phyloP scores from a whole-genome alignment of 2,329 filamentous ascomycete genomes.

The Aspergillus sp. region DNA sequence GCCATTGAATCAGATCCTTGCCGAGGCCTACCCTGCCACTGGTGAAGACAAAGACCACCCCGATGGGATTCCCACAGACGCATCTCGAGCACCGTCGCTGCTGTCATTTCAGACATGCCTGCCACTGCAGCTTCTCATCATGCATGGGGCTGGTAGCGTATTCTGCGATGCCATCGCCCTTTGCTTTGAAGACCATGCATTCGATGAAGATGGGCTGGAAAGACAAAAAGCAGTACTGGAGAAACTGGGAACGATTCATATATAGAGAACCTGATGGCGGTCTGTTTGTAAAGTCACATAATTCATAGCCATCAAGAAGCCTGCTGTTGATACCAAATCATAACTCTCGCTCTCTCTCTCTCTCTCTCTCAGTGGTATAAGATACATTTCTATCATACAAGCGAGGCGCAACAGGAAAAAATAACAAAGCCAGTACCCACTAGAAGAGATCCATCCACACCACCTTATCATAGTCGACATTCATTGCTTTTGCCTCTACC shows the following conservation, averaged over 20 bases:
- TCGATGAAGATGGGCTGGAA: not conserved
- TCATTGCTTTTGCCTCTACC: conserved; percentile 10
- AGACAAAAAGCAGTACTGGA: not conserved
- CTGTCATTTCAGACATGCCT: not conserved
- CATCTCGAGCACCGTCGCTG: not conserved
- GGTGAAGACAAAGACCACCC: not conserved
- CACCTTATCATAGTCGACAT: conserved; percentile 15
- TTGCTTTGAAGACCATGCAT: not conserved
- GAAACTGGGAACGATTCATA: not conserved
- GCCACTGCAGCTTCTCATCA: not conserved
- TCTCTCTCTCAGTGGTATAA: too few species aligned
- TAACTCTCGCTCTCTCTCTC: too few species aligned
- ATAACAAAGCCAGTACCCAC: too few species aligned
- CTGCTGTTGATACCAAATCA: too few species aligned
- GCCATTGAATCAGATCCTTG: not conserved
- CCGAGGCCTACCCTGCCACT: not conserved
- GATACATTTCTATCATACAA: too few species aligned
- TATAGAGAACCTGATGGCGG: not conserved
- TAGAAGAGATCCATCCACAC: not conserved
- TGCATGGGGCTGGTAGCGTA: not conserved
- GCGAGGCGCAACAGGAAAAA: too few species aligned
- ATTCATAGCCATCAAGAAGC: too few species aligned
- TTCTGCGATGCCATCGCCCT: not conserved
- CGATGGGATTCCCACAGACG: not conserved
- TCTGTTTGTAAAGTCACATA: too few species aligned